These are phyloP conservation scores for Suillus tomentosus DNA, from an alignment of 768 basidiomycete species.

Conservation along the genomic window DNA sequence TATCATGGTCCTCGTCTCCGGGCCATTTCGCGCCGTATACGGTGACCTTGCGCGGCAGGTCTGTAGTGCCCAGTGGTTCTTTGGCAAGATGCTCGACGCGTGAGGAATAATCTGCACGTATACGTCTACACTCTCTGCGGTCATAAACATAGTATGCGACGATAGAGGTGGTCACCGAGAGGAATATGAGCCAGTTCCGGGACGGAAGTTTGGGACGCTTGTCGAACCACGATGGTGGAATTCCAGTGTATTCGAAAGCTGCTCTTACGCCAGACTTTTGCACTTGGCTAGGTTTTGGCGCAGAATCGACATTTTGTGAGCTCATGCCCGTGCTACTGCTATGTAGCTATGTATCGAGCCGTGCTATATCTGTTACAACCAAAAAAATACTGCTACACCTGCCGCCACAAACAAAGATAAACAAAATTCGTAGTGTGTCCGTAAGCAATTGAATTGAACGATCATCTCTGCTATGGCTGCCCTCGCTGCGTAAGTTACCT, in stretches of 20 bases:
- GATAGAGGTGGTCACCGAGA: conserved; percentile 70
- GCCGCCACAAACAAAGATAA: conserved; percentile 29
- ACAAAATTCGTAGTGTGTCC: conserved; percentile 10
- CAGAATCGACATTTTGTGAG: conserved; percentile 10
- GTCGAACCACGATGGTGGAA: conserved; percentile 76
- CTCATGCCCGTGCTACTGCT: conserved; percentile 10
- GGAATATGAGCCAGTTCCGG: conserved; percentile 93
- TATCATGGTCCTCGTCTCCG: conserved; percentile 90
- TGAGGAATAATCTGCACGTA: conserved; percentile 77
- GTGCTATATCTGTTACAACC: conserved; percentile 19
- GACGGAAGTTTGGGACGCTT: conserved; percentile 87
- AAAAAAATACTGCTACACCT: conserved; percentile 22
- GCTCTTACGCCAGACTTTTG: conserved; percentile 56
- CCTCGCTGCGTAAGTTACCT: conserved; percentile 68
- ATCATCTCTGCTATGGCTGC: conserved; percentile 53
- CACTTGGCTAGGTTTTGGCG: conserved; percentile 1
- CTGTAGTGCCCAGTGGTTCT: conserved; percentile 62
- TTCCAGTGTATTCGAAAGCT: conserved; percentile 68
- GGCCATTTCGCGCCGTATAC: conserved; percentile 93
- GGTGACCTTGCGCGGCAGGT: conserved; percentile 73
- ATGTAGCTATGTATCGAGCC: neutral
- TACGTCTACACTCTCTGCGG: conserved; percentile 73
- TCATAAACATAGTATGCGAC: conserved; percentile 84
- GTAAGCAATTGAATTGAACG: conserved; percentile 12
- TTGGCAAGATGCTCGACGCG: conserved; percentile 80